Evolutionary conservation across 1,284 basidiomycete species (phyloP), one percentile per base, ranked within the genome.

Genomic region (Ustilago loliicola): DNA sequence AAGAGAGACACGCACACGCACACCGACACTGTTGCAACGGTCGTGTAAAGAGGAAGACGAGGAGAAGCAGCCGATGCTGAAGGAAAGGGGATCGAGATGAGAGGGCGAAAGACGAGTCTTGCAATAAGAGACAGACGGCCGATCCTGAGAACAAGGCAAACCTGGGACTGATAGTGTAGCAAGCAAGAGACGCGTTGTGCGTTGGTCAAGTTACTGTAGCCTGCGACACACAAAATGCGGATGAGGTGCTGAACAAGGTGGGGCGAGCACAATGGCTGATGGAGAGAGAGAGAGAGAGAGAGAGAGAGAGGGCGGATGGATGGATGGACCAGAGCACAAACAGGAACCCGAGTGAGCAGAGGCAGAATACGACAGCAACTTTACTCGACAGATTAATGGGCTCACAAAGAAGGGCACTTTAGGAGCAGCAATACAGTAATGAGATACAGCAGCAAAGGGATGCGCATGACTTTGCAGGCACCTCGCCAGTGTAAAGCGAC

Each of bases 401-500:
- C 38, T 40, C 38, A 9, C 47, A 48, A 27, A 21, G 32, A 19
- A 10, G 19, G 21, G 42, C 42, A 9, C 6, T 21, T 45, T 6
- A 21, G 42, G n/a, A 45, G 42, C 17, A 34, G 30, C 53, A 38
- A 23, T 23, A 25, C 32, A 34, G 32, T 34, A 34, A 15, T 7
- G 27, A 30, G 51, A 17, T 19, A 30, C 8, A 25, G 10, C 3
- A 32, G 10, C 3, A 32, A 53, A 15, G 38, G 36, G 23, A 38
- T 21, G 34, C 54, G 54, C 23, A 50, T 50, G 23, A 7, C 23
- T 56, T 7, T 50, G 7, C 1, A 45, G 57, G 64, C 57, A 60
- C 25, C 23, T 58, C 23, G 27, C 7, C 36, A 68, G 60, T 68
- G 50, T 67, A 30, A 8, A 21, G 21, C 52, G 21, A 32, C 34